Evolutionary conservation across 305 asterid genomes (phyloP).

Genomic region (Fraxinus xanthoxyloides): DNA sequence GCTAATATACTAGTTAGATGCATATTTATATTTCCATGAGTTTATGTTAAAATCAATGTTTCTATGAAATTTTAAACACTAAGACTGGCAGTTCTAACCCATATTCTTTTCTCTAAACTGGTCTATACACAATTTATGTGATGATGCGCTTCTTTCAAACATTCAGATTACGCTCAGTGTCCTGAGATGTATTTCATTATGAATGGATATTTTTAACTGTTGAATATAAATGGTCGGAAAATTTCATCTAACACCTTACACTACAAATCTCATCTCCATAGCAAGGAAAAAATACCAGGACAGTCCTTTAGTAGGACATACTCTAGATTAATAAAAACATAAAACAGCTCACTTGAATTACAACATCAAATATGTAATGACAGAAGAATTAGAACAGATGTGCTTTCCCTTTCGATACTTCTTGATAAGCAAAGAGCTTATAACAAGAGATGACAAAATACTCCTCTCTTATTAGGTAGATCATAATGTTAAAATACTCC

Average conservation of each 20-base stretch:
- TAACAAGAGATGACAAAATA: neutral
- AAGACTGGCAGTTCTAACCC: neutral
- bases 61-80: neutral
- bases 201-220: neutral
- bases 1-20: conserved; percentile 5
- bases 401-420: neutral
- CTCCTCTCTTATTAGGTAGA: conserved; percentile 4
- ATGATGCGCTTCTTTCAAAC: neutral
- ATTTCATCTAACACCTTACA: neutral
- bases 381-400: neutral
- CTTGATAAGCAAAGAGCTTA: conserved; percentile 2
- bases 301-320: conserved; percentile 7
- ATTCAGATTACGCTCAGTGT: neutral
- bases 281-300: conserved; percentile 1
- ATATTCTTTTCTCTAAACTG: neutral
- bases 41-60: neutral
- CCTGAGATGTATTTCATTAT: neutral
- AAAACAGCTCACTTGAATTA: neutral
- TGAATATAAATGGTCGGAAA: neutral
- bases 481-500: neutral
- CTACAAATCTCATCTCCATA: conserved; percentile 1
- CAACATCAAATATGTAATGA: neutral
- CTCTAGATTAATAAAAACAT: neutral
- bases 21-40: neutral
- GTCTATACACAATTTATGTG: neutral